Base-by-base conservation (phyloP, 805 yeast species). In the Blastobotrys attinorum region DNA sequence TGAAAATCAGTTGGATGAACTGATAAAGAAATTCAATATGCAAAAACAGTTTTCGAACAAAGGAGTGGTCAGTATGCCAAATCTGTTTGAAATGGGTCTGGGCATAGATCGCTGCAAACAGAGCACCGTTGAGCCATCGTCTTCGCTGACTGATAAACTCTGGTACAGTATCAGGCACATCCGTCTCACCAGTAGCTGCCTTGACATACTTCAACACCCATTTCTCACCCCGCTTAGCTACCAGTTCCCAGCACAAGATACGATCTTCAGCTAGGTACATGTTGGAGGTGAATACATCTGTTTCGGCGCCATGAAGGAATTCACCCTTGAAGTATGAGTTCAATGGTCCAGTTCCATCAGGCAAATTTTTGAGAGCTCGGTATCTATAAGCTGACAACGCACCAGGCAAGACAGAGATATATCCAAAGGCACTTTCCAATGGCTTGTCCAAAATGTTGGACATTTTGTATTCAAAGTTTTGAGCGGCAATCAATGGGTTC, bases 181-280 rank as follows among this genome's bases (percentile, higher is more conserved):
- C 97, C 1, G 97, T 90, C 62, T 89, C 97, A 54, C 96, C 97
- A 40, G 81, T 82, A 13, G 97, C 97, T 55, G 79, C 87, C 55
- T 84, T 83, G 44, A 90, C 97, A 60, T 88, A 90, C 57, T 88
- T 84, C 55, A 90, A 70, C 13, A 90, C 83, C 94, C 97, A 90
- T 59, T 80, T 81, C 33, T 84, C 84, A 47, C 76, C 73, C 49
- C 70, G 75, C 54, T 89, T 89, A 8, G 97, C 94, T 22, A 90
- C 92, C 48, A 90, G 71, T 64, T 90, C 97, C 92, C 96, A 90
- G 62, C 97, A 90, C 52, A 90, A 66, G 56, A 90, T 89, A 69
- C 97, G 81, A 64, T 90, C 97, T 65, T 90, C 97, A 1, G 97
- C 97, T 47, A 90, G 71, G 61, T 90, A 90, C 97, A 90, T 90